Conservation (phyloP, 2,329 filamentous ascomycete species). For the Talaromyces sp. region DNA sequence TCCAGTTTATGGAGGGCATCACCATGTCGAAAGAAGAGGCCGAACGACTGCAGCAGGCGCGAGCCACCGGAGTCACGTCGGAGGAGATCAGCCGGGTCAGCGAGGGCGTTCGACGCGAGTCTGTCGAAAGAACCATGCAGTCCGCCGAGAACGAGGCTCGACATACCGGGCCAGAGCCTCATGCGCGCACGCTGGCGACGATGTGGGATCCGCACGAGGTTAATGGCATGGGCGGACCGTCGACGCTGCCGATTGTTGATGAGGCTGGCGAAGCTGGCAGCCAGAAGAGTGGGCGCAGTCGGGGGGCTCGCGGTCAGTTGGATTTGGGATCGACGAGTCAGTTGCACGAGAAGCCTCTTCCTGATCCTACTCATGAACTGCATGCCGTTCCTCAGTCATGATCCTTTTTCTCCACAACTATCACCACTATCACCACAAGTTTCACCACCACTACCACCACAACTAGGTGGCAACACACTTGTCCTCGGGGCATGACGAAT, state of each 20-base stretch:
- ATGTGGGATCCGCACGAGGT: constrained; percentile 55
- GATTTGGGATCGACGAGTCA: neutral
- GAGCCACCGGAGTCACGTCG: constrained; percentile 21
- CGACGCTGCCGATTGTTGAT: constrained; percentile 75
- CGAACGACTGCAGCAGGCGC: constrained; percentile 42
- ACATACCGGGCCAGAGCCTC: constrained; percentile 56
- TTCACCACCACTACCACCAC: neutral
- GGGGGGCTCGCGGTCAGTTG: neutral
- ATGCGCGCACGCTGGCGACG: constrained; percentile 56
- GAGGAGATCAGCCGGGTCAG: constrained; percentile 20
- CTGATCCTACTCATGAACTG: neutral
- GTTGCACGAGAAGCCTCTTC: neutral
- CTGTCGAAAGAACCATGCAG: constrained; percentile 51
- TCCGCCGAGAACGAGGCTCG: constrained; percentile 58
- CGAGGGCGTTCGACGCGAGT: constrained; percentile 23
- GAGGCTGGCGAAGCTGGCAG: constrained; percentile 76
- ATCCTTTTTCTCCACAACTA: neutral
- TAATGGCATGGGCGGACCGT: constrained; percentile 45
- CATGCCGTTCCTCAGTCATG: no score
- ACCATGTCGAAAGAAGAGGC: constrained; percentile 88
- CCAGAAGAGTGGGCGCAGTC: constrained; percentile 38
- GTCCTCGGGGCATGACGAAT: neutral
- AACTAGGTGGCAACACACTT: neutral
- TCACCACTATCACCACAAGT: no score
- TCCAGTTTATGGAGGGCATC: constrained; percentile 83